Evolutionary conservation across 768 basidiomycete genomes (phyloP).

Genomic region (Pulveroboletus sp.): DNA sequence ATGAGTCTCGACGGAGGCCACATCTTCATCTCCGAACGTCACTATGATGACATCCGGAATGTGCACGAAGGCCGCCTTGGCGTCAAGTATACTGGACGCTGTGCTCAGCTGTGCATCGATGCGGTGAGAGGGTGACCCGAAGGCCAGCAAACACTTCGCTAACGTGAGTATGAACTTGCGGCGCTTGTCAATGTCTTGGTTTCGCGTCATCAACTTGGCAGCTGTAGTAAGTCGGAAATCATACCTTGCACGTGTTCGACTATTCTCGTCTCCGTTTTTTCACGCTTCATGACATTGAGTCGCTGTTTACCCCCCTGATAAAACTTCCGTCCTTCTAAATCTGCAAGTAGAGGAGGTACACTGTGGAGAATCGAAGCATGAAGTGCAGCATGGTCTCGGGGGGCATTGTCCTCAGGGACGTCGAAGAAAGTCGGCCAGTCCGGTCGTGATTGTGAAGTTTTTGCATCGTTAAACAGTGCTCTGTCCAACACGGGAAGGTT

Average conservation of each 20-base stretch:
- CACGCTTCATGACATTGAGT: conserved; percentile 28
- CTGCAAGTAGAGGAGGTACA: conserved; percentile 3
- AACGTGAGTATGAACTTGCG: conserved; percentile 79
- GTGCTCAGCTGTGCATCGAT: conserved; percentile 84
- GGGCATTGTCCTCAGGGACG: conserved; percentile 15
- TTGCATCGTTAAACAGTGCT: conserved; percentile 22
- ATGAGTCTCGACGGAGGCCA: conserved; percentile 70
- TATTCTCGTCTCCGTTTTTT: conserved; percentile 34
- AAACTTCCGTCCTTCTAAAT: conserved; percentile 23
- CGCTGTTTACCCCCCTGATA: conserved; percentile 29
- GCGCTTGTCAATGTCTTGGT: conserved; percentile 42
- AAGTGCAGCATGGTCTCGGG: conserved; percentile 16
- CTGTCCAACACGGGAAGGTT: conserved; percentile 18
- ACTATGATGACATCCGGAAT: conserved; percentile 75
- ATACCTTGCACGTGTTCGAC: conserved; percentile 47
- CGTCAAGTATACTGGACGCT: conserved; percentile 72
- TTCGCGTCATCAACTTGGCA: background rate
- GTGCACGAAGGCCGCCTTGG: conserved; percentile 82
- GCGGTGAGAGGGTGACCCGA: conserved; percentile 91
- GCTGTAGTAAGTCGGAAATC: background rate
- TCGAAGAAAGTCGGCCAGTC: conserved; percentile 21
- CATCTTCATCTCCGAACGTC: conserved; percentile 73
- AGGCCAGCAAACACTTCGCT: conserved; percentile 83
- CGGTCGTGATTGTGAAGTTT: conserved; percentile 21
- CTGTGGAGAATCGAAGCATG: background rate